phyloP scores from a whole-genome alignment of 768 basidiomycete species.

The Lactifluus volemus region DNA sequence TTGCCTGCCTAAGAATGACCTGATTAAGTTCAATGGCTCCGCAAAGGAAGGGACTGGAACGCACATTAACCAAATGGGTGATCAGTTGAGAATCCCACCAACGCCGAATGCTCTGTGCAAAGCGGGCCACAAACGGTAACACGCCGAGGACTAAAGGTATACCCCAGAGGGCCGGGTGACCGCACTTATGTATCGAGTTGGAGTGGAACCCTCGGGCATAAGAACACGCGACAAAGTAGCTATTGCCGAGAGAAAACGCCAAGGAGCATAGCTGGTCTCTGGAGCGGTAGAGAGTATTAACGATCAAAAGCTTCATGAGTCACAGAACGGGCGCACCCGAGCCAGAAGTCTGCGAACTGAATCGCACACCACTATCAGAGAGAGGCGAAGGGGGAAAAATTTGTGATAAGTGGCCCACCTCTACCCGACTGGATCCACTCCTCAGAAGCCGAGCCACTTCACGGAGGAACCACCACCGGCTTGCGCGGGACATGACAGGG shows the following conservation, averaged over 20 bases:
- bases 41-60: conserved; percentile 20
- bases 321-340: conserved; percentile 45
- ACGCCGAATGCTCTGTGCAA: conserved; percentile 82
- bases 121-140: conserved; percentile 67
- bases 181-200: conserved; percentile 39
- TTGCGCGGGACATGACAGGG: conserved; percentile 49
- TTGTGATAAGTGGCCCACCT: conserved; percentile 38
- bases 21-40: neutral
- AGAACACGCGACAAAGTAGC: conserved; percentile 68
- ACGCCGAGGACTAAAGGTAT: conserved; percentile 47
- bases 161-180: conserved; percentile 46
- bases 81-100: conserved; percentile 65
- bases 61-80: conserved; percentile 84
- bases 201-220: conserved; percentile 50
- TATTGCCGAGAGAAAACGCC: conserved; percentile 59
- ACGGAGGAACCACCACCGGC: conserved; percentile 76
- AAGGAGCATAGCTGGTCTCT: conserved; percentile 84
- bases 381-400: neutral
- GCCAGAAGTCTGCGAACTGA: conserved; percentile 84
- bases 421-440: conserved; percentile 65
- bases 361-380: neutral
- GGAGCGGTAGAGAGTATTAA: neutral
- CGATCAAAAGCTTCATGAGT: neutral
- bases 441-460: conserved; percentile 52
- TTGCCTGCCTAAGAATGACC: conserved; percentile 61